phyloP scores from a whole-genome alignment of 805 yeast genomes.

The Kazachstania viticola region DNA sequence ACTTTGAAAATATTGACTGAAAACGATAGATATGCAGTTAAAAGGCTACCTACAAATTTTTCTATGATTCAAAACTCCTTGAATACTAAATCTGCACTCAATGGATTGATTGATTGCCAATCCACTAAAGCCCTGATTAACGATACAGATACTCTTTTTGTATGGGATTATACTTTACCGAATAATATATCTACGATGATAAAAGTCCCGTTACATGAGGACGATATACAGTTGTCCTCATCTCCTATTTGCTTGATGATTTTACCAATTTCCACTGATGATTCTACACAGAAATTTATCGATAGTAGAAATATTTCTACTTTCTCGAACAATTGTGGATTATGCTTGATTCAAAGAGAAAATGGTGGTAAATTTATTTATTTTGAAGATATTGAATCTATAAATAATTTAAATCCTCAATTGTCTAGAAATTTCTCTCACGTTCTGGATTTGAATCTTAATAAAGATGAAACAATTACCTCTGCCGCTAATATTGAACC shows the following conservation, averaged over 20 bases:
- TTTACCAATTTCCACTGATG: conserved; percentile 22
- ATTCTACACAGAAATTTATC: neutral
- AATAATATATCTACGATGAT: conserved; percentile 34
- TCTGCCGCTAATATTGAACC: conserved; percentile 54
- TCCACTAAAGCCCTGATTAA: conserved; percentile 39
- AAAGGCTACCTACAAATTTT: conserved; percentile 13
- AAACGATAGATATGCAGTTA: conserved; percentile 22
- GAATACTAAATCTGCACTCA: conserved; percentile 7
- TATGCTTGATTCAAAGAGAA: conserved; percentile 53
- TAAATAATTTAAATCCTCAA: conserved; percentile 20
- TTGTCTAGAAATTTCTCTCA: conserved; percentile 21
- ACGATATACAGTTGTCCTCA: conserved; percentile 9
- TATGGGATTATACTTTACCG: conserved; percentile 44
- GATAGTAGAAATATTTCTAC: neutral
- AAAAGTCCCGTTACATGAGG: conserved; percentile 21
- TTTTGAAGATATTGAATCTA: conserved; percentile 56
- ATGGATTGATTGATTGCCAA: conserved; percentile 27
- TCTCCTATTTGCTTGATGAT: conserved; percentile 20
- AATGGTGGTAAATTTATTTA: conserved; percentile 49
- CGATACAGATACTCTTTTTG: conserved; percentile 40
- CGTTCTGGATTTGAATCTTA: conserved; percentile 13
- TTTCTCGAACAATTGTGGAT: conserved; percentile 39
- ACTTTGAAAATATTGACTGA: conserved; percentile 22
- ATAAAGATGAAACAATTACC: conserved; percentile 40
- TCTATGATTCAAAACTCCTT: conserved; percentile 1